phyloP scores from a whole-genome alignment of 2,329 filamentous ascomycete species.

The Penicillium digitatum region DNA sequence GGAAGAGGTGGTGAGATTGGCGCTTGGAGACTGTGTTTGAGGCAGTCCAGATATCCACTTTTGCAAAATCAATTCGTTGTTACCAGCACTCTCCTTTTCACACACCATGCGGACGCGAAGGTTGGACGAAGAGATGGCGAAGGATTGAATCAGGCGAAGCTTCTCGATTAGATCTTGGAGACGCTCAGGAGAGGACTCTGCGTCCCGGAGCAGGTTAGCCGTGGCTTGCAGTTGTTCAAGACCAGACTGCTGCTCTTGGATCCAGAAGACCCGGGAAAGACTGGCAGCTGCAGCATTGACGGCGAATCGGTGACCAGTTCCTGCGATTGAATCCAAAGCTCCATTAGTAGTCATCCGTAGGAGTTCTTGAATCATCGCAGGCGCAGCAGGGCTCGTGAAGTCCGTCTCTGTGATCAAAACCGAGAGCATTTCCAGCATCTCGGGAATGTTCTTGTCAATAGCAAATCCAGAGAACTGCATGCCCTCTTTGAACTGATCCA shows the following conservation, averaged over 20 bases:
- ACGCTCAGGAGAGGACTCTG: slow-evolving; percentile 64
- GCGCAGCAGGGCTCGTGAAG: slow-evolving; percentile 78
- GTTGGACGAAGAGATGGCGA: slow-evolving; percentile 65
- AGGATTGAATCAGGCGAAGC: slow-evolving; percentile 76
- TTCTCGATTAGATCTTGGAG: slow-evolving; percentile 74
- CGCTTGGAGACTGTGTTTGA: slow-evolving; percentile 39
- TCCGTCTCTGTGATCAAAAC: slow-evolving; percentile 81
- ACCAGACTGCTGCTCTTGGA: slow-evolving; percentile 83
- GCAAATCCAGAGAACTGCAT: slow-evolving; percentile 81
- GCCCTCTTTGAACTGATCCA: slow-evolving; percentile 70
- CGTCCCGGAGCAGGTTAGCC: slow-evolving; percentile 65
- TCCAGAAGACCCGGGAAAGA: slow-evolving; percentile 65
- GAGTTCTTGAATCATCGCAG: slow-evolving; percentile 78
- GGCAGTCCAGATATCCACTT: slow-evolving; percentile 66
- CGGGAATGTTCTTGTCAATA: slow-evolving; percentile 80
- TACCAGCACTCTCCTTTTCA: slow-evolving; percentile 64
- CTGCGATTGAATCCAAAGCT: slow-evolving; percentile 85
- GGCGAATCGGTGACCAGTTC: slow-evolving; percentile 82
- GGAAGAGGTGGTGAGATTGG: slow-evolving; percentile 22
- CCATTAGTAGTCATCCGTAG: slow-evolving; percentile 83
- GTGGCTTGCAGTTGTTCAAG: slow-evolving; percentile 84
- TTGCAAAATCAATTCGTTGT: slow-evolving; percentile 67
- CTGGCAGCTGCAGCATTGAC: slow-evolving; percentile 77
- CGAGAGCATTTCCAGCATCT: slow-evolving; percentile 82
- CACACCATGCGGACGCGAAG: slow-evolving; percentile 84